A percentile compares a stretch with the other conserved stretches of the same genome.
Evolutionary conservation across 306 rosid genomes (phyloP).

Genomic region (Luffa acutangula): DNA sequence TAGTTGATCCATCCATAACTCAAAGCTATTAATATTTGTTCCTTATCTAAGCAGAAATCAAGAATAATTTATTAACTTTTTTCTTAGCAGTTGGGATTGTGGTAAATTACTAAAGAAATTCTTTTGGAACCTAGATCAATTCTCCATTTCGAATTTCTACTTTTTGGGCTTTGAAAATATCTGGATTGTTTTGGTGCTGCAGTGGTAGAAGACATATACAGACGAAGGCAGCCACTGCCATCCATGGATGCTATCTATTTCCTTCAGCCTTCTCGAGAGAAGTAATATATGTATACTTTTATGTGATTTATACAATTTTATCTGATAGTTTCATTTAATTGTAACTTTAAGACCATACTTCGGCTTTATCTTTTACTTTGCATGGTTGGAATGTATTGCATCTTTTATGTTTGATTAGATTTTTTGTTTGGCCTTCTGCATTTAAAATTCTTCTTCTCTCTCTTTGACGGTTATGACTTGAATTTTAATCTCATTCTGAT

Average conservation of each 20-base stretch:
- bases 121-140: neutral
- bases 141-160: neutral
- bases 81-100: neutral
- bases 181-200: constrained; percentile 21
- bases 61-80: neutral
- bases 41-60: neutral
- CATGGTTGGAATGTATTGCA: neutral
- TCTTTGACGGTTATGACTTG: neutral
- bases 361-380: neutral
- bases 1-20: neutral
- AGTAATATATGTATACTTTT: constrained; percentile 32
- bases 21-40: neutral
- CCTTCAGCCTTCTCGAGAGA: constrained; percentile 83
- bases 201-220: constrained; percentile 97
- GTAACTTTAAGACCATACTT: neutral
- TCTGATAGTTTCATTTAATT: neutral
- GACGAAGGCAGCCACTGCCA: constrained; percentile 91
- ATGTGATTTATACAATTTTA: neutral
- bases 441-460: neutral
- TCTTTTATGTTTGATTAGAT: neutral
- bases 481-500: neutral
- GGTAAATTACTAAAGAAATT: neutral
- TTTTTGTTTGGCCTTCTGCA: neutral
- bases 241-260: constrained; percentile 95
- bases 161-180: constrained; percentile 14